Base-by-base conservation (phyloP, 2,329 filamentous ascomycete genomes). In the Ophiostoma novo-ulmi region DNA sequence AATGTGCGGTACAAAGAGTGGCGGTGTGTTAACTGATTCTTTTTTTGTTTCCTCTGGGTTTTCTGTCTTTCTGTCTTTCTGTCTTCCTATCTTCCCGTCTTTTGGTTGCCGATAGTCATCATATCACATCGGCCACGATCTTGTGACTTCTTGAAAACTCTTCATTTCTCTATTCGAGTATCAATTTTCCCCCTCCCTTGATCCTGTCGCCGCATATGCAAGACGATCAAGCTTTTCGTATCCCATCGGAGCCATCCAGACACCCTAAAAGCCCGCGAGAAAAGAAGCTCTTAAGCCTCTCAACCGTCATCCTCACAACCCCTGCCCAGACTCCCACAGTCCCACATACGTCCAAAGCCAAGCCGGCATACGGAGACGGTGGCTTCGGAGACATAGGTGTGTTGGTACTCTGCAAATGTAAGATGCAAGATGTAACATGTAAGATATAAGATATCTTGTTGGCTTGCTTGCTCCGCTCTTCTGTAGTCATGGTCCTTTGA, bases 131-230 rank as follows among this genome's bases (percentile, higher is more conserved):
- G 44, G 44, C 1, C 17, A 48, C 44, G 20, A 8, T 31, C 44
- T 48, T 20, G 17, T 48, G 44, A 48, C 44, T 39, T 6, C 8
- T 17, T 48, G 44, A 48, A n/a, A 48, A 20, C 44, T 48, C 17
- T 48, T 20, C 44, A 48, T 48, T 7, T 20, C 17, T 20, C 6
- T 7, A 4, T 20, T 7, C 17, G 44, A 4, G 6, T 20, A n/a
- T 48, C 44, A 20, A 48, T 7, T 7, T 7, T 20, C 17, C 44
- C 44, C 44, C 44, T 48, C 44, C n/a, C 44, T 6, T 7, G 17
- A 48, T 17, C 52, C 52, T 63, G 58, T 13, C 58, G 36, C 58
- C 13, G 58, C 58, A 63, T 63, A 63, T 63, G 26, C 58, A 63
- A 2, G 35, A 5, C 14, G 26, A 36, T 63, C 58, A 63, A 63